Percentiles rank a stretch among this genome's conserved stretches.
Conservation (phyloP, 1,139 yeast species). For the Geotrichum carabidarum region DNA sequence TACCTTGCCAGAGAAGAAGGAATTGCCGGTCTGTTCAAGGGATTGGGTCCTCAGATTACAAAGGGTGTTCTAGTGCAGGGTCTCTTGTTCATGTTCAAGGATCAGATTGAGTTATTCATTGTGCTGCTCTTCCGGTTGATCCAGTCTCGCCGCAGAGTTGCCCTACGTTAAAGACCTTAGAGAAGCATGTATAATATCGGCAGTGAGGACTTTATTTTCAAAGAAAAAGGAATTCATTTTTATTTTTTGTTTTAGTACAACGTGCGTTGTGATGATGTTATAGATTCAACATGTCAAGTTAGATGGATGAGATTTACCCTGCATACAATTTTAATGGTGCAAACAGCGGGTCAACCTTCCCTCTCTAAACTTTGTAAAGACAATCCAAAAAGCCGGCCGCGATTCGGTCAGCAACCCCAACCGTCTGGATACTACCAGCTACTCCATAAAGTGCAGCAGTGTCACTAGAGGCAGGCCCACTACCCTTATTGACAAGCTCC, state of each 20-base stretch:
- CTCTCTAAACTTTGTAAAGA: constrained; percentile 48
- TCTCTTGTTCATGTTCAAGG: constrained; percentile 74
- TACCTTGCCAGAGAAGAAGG: constrained; percentile 52
- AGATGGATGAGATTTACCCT: no score
- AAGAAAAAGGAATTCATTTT: no score
- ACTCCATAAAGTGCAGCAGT: constrained; percentile 87
- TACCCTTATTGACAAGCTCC: constrained; percentile 37
- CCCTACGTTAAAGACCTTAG: constrained; percentile 14
- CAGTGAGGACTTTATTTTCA: no score
- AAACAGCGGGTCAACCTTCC: constrained; percentile 18
- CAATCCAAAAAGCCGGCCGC: constrained; percentile 78
- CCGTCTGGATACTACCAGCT: constrained; percentile 81
- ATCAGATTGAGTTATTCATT: constrained; percentile 45
- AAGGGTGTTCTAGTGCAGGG: constrained; percentile 88
- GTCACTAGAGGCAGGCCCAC: constrained; percentile 36
- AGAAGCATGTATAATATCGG: no score
- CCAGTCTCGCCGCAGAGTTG: constrained; percentile 20
- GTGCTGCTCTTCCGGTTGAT: constrained; percentile 33
- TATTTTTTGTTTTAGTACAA: no score
- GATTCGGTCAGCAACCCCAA: constrained; percentile 76
- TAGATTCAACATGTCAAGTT: no score
- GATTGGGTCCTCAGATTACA: constrained; percentile 71
- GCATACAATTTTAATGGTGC: no score
- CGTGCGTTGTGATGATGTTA: no score
- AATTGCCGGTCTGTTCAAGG: constrained; percentile 60